Evolutionary conservation across 352 stramenopile species (phyloP), one percentile per base, ranked within the genome.

Genomic region (Pythium utonaiense): DNA sequence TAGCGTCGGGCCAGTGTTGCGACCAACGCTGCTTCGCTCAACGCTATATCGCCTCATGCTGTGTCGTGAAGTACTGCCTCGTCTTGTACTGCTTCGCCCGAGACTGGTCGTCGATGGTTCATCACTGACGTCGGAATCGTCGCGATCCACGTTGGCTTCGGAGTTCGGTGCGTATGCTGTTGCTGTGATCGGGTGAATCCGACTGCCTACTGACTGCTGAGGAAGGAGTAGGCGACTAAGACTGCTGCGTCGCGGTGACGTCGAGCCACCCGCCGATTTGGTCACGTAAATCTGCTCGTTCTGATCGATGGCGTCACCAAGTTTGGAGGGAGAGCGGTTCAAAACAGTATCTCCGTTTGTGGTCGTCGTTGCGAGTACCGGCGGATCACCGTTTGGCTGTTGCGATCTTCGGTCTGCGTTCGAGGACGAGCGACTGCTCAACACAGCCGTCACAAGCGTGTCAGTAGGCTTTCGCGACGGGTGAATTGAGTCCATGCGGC

Each of bases 171-270:
- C 33, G 34, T 67, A 67, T 2, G 41, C n/a, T 17, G 49, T 41
- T 2, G 41, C n/a, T 17, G 49, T 41, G 12, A 64, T 50, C 1
- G 60, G 60, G 34, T 67, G 45, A 28, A 67, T 62, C 3, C 60
- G 52, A 22, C 47, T 41, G 22, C 13, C 56, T 3, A 41, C 51
- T 7, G 34, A 47, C 28, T 44, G 31, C 7, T 34, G 1, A 5
- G 51, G 49, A 28, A 54, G 51, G 6, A 66, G 28, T 14, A 66
- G 24, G 4, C 59, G 50, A 0, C 33, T 33, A 9, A 66, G 30
- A 42, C 59, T 66, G 45, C 42, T 66, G 6, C 42, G n/a, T 33
- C 59, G 31, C 3, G 59, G 52, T 27, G 48, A 41, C 1, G 58
- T 40, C n/a, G 33, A 31, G 5, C 30, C 12, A 30, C 9, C 34